Evolutionary conservation across 176 grass and related monocot genomes (phyloP), one percentile per base, ranked within the genome.

Genomic region (Ensete glaucum): DNA sequence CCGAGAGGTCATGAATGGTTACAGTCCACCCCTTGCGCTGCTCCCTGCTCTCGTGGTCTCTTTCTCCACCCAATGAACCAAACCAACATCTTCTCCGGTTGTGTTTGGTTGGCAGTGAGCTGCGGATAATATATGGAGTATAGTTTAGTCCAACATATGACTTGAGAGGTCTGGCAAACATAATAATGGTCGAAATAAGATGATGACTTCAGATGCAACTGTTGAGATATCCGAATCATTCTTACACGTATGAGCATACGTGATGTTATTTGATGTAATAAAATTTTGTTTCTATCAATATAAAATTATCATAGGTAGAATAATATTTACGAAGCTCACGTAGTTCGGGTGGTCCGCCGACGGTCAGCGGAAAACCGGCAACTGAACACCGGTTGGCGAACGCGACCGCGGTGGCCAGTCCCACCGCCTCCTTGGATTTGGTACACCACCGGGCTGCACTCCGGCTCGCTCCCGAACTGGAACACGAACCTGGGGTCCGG

Each of bases 21-120:
- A 98, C 90, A 17, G 86, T 98, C 95, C 95, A 98, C 9, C 95
- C 95, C 77, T 98, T 98, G 29, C 95, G 86, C 85, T 94, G 88
- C 54, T 91, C 86, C 6, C 83, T 83, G 51, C 82, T 53, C 9
- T 52, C 24, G 7, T 54, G 52, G 73, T 77, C 78, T 8, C 78
- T 75, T 66, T 81, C 73, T 76, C 85, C 88, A 12, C 76, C 48
- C 20, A 96, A 60, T 14, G 72, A 83, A 65, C 85, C 85, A 34
- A 93, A 69, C 88, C 85, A 98, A 12, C 82, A 85, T 19, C 78
- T 71, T 58, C 64, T 79, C 27, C 79, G 17, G 21, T 75, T 78
- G 19, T 76, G 80, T 15, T 87, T 69, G 16, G 82, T 74, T 59
- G 77, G 81, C 73, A 87, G 70, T 16, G 87, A 89, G 77, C 87